These are phyloP conservation scores for Termitomyces sp. DNA, from an alignment of 768 basidiomycete species.

Conservation along the genomic window DNA sequence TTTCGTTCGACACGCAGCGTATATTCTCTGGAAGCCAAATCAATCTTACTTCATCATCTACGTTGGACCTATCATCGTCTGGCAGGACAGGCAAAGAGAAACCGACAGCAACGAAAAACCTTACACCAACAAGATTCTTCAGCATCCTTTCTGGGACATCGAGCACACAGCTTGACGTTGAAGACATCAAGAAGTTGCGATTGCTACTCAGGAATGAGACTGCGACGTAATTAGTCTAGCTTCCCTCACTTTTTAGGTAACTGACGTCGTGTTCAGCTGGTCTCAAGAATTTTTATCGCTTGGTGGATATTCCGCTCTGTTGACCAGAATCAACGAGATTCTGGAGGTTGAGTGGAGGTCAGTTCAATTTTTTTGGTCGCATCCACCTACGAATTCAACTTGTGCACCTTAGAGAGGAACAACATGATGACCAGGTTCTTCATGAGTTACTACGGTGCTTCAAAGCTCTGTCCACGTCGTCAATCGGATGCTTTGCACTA, in stretches of 20 bases:
- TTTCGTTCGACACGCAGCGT: conserved; percentile 51
- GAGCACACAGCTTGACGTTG: conserved; percentile 77
- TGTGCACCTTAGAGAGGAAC: conserved; percentile 71
- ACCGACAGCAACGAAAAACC: conserved; percentile 37
- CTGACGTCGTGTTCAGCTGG: conserved; percentile 52
- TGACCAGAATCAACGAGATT: conserved; percentile 84
- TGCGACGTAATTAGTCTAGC: conserved; percentile 53
- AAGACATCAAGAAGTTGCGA: conserved; percentile 80
- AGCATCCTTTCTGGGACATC: conserved; percentile 62
- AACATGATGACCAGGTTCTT: conserved; percentile 93
- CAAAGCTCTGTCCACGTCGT: conserved; percentile 87
- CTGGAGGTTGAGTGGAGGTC: conserved; percentile 97
- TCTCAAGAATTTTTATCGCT: conserved; percentile 77
- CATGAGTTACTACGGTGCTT: conserved; percentile 91
- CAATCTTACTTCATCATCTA: conserved; percentile 38
- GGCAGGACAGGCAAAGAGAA: conserved; percentile 49
- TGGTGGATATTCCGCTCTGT: conserved; percentile 81
- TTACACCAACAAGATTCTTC: conserved; percentile 62
- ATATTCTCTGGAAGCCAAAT: conserved; percentile 51
- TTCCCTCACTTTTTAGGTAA: neutral
- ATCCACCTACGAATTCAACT: neutral
- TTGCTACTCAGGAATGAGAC: conserved; percentile 86
- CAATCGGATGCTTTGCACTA: conserved; percentile 85
- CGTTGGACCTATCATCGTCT: conserved; percentile 33
- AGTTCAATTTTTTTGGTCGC: conserved; percentile 15